These are phyloP conservation scores for Penicillium soppii DNA, from an alignment of 495 filamentous ascomycete genomes.

Conservation along the genomic window DNA sequence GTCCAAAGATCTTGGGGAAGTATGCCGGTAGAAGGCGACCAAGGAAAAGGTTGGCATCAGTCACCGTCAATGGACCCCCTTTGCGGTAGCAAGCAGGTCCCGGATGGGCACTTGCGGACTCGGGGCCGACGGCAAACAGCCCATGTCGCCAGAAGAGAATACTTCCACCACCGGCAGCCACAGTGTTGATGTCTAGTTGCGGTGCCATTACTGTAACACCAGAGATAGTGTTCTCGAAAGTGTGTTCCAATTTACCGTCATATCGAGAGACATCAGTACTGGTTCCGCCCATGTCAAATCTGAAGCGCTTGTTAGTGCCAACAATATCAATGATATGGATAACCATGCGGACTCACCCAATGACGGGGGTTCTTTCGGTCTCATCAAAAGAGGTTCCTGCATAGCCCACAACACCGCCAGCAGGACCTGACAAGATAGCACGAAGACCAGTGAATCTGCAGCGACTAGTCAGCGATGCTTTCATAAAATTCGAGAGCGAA, in stretches of 20 bases:
- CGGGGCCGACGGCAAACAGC: constrained; percentile 84
- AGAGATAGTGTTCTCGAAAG: constrained; percentile 90
- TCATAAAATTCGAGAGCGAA: constrained; percentile 72
- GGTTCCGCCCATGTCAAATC: constrained; percentile 69
- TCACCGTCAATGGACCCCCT: constrained; percentile 84
- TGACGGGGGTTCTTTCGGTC: not conserved
- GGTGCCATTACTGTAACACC: constrained; percentile 91
- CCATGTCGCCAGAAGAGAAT: constrained; percentile 83
- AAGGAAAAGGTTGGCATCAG: constrained; percentile 84
- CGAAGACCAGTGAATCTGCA: constrained; percentile 67
- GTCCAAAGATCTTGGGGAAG: constrained; percentile 59
- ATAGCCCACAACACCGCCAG: constrained; percentile 53
- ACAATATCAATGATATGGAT: too few relatives aligned
- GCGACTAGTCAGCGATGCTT: not conserved
- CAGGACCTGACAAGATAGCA: constrained; percentile 77
- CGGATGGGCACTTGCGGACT: constrained; percentile 82
- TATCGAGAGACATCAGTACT: constrained; percentile 88
- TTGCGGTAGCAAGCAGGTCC: constrained; percentile 90
- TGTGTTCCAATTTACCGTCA: constrained; percentile 84
- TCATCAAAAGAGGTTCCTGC: constrained; percentile 10
- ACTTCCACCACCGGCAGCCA: constrained; percentile 86
- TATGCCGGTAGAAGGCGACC: constrained; percentile 83
- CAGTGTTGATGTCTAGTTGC: constrained; percentile 92
- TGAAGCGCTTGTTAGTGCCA: too few relatives aligned
- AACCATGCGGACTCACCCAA: constrained; percentile 37